phyloP scores from a whole-genome alignment of 2,329 filamentous ascomycete species.

The Ophiostoma himal-ulmi region DNA sequence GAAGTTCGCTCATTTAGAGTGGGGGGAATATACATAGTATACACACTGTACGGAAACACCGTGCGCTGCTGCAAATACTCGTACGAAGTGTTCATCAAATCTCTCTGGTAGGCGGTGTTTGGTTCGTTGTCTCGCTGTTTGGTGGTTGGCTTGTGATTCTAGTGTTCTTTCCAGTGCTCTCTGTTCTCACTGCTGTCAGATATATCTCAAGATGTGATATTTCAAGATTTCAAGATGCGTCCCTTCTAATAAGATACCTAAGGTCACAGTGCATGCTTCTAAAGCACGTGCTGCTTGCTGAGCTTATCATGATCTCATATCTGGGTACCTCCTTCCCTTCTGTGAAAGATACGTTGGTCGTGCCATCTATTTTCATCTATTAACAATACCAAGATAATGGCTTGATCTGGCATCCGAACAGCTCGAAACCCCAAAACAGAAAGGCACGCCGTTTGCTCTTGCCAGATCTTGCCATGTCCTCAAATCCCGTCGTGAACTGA shows the following conservation, averaged over 20 bases:
- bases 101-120: neutral
- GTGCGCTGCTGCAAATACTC: neutral
- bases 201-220: neutral
- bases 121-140: neutral
- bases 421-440: neutral
- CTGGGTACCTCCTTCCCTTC: neutral
- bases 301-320: neutral
- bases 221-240: neutral
- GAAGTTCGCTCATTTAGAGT: neutral
- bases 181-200: neutral
- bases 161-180: neutral
- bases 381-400: neutral
- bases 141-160: neutral
- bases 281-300: neutral
- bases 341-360: neutral
- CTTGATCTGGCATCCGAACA: neutral
- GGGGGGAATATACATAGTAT: neutral
- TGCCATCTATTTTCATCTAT: neutral
- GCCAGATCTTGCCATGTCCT: neutral
- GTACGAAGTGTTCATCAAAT: neutral
- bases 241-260: neutral
- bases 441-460: slow-evolving; percentile 1
- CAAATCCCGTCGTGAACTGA: neutral
- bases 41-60: slow-evolving; percentile 13
- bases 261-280: neutral